A percentile compares a stretch with the other conserved stretches of the same genome.
Conservation (phyloP, 2,329 filamentous ascomycete genomes). For the Aspergillus sp. region DNA sequence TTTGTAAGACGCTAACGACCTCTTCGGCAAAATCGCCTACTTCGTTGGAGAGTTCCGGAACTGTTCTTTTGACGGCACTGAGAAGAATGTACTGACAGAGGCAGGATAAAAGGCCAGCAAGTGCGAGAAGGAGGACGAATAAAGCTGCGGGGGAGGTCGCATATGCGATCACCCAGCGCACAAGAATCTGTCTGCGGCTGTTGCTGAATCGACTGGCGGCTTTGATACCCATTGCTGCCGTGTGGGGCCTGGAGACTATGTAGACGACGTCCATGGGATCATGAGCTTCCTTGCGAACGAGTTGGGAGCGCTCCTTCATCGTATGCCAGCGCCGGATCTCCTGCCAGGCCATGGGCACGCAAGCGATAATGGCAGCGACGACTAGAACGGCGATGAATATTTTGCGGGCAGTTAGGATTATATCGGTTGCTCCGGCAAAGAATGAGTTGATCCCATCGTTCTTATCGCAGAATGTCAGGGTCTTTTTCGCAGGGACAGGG, state of each 20-base stretch:
- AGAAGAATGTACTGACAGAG: conserved; percentile 82
- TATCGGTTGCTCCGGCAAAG: conserved; percentile 70
- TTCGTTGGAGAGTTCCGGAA: conserved; percentile 71
- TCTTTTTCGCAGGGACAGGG: conserved; percentile 79
- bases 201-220: conserved; percentile 64
- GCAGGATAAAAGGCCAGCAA: conserved; percentile 80
- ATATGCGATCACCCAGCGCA: conserved; percentile 83
- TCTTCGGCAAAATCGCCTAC: conserved; percentile 78
- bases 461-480: conserved; percentile 83
- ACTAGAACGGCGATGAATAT: conserved; percentile 76
- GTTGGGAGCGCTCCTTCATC: conserved; percentile 68
- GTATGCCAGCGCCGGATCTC: conserved; percentile 76
- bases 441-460: conserved; percentile 81
- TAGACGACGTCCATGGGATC: conserved; percentile 89
- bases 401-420: conserved; percentile 69
- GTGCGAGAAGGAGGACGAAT: conserved; percentile 79
- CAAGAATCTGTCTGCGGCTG: conserved; percentile 67
- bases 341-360: conserved; percentile 75
- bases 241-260: conserved; percentile 78
- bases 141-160: conserved; percentile 80
- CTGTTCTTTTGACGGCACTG: conserved; percentile 69
- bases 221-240: conserved; percentile 70
- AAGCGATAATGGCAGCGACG: conserved; percentile 69
- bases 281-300: conserved; percentile 66
- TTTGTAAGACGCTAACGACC: conserved; percentile 71